phyloP scores from a whole-genome alignment of 2,329 filamentous ascomycete genomes.

The Diaporthe amygdali region DNA sequence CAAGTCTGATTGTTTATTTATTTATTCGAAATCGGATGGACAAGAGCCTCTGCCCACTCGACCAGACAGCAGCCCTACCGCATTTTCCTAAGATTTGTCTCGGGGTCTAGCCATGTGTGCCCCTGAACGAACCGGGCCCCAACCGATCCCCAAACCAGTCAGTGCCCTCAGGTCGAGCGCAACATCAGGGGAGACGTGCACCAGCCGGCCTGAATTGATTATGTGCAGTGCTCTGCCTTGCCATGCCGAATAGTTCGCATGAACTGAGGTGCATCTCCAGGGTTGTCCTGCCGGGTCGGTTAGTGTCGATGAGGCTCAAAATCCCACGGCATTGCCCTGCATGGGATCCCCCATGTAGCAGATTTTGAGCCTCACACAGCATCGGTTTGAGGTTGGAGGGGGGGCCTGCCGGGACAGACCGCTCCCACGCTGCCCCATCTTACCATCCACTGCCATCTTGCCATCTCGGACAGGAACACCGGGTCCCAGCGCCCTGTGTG shows the following conservation, averaged over 20 bases:
- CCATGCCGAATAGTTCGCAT: background rate
- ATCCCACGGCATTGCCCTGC: background rate
- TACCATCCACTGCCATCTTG: too few relatives aligned
- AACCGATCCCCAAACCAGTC: background rate
- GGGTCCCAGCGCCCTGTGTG: slow-evolving; percentile 3
- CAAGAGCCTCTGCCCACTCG: background rate
- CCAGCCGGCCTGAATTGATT: background rate
- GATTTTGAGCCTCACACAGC: slow-evolving; percentile 18
- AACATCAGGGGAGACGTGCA: background rate
- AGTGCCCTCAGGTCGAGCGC: slow-evolving; percentile 3
- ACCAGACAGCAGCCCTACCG: background rate
- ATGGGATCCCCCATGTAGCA: slow-evolving; percentile 12
- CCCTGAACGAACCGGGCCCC: background rate
- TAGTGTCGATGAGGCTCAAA: slow-evolving; percentile 18
- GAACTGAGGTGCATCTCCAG: slow-evolving; percentile 2
- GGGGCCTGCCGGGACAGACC: background rate
- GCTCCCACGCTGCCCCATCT: background rate
- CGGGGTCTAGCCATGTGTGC: slow-evolving; percentile 5
- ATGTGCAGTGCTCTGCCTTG: background rate
- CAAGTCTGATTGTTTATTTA: slow-evolving; percentile 4
- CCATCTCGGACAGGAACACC: slow-evolving; percentile 4
- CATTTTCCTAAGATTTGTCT: background rate
- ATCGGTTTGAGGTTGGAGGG: slow-evolving; percentile 17
- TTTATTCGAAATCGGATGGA: background rate
- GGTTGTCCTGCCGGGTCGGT: background rate